phyloP scores from a whole-genome alignment of 495 filamentous ascomycete genomes.

The Aspergillus incahuasiensis region DNA sequence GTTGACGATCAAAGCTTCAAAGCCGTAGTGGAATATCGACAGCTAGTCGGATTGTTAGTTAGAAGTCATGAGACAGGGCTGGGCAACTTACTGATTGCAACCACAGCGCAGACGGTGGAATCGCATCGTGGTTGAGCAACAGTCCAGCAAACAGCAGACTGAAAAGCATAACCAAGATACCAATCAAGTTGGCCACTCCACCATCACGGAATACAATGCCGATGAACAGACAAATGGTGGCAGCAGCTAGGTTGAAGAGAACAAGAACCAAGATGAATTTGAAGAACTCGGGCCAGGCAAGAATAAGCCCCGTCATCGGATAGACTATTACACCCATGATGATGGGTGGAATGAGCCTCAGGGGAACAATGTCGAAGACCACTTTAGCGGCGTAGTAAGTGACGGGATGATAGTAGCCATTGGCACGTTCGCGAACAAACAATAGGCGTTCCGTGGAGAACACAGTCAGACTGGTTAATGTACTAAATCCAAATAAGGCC shows the following conservation, averaged over 20 bases:
- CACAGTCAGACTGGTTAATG: constrained; percentile 85
- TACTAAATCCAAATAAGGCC: constrained; percentile 94
- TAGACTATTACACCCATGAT: constrained; percentile 97
- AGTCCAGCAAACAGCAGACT: constrained; percentile 90
- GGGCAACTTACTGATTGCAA: constrained; percentile 65
- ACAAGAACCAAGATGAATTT: constrained; percentile 89
- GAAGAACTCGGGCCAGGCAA: constrained; percentile 78
- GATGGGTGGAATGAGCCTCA: constrained; percentile 90
- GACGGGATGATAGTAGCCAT: constrained; percentile 94
- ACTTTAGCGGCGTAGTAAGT: constrained; percentile 97
- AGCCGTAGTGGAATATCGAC: constrained; percentile 99
- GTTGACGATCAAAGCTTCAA: constrained; percentile 95
- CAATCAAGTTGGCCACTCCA: constrained; percentile 92
- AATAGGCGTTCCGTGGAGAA: constrained; percentile 89
- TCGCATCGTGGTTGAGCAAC: constrained; percentile 89
- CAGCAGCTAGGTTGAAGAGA: constrained; percentile 92
- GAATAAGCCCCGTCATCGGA: constrained; percentile 93
- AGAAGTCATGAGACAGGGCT: not conserved
- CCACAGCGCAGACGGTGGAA: constrained; percentile 79
- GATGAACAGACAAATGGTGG: constrained; percentile 91
- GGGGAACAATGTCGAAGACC: constrained; percentile 88
- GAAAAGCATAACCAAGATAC: constrained; percentile 96
- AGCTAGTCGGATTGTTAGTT: constrained; percentile 45
- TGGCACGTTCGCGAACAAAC: constrained; percentile 91
- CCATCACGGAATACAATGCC: constrained; percentile 89